Base-by-base conservation (phyloP, 1,284 basidiomycete species). In the Cutaneotrichosporon mucoides region DNA sequence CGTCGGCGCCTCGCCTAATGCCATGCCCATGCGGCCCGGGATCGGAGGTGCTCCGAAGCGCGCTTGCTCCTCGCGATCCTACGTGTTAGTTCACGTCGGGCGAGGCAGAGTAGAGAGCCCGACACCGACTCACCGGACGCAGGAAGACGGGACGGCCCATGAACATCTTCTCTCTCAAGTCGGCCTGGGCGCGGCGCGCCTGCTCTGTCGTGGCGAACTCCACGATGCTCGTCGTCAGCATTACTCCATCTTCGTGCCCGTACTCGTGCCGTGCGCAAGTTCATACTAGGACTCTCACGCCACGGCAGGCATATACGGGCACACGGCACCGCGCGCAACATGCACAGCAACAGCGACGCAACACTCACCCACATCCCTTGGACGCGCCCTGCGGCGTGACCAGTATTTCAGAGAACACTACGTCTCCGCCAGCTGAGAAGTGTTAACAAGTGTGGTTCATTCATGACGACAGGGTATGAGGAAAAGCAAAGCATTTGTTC, bases 341-440 rank as follows among this genome's bases (percentile, higher is more conserved):
- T 45, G 16, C 33, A 33, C 15, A 54, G 40, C 35, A 2, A 16
- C 12, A 7, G 37, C 44, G 11, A 37, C 40, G 40, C 41, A 12
- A 41, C 45, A 84, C 92, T 81, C 73, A 95, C 92, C 92, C 93
- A 86, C 95, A 97, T 76, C 94, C 95, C 79, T 98, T 99, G 49
- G 93, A 96, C 65, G 94, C 86, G 58, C 95, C 95, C 43, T 90
- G 94, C 8, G 95, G 95, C 8, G 95, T 95, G 67, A 93, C 83
- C 72, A 99, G 86, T 66, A 99, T 92, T 85, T 99, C 95, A 82
- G 95, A 90, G 85, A 98, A 98, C 77, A 95, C 87, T 75, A 98
- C 93, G 83, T 94, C 89, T 82, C 77, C 73, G 24, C 91, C 91
- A 88, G 89, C 91, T 93, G 85, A 53, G 15, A 24, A 56, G 16